These are phyloP conservation scores for Linnemannia hyalina DNA, from an alignment of 192 early-diverging fungal species.

Conservation along the genomic window DNA sequence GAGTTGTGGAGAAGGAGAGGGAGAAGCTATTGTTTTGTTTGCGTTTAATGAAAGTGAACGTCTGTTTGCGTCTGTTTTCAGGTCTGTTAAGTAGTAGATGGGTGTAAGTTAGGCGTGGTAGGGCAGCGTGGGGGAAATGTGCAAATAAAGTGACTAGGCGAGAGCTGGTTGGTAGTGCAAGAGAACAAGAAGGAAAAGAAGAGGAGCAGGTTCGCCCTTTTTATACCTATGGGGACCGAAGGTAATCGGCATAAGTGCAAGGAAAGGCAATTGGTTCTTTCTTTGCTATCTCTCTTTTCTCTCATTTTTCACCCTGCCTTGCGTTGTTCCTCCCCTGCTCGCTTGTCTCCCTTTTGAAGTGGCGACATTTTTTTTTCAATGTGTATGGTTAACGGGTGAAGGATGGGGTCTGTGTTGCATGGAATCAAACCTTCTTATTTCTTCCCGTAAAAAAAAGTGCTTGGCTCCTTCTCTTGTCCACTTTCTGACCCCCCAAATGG, in stretches of 20 bases:
- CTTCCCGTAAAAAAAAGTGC: not conserved
- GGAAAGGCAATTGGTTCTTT: too few relatives aligned
- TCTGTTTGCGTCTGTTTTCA: too few relatives aligned
- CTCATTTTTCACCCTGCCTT: too few relatives aligned
- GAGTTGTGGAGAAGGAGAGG: not conserved
- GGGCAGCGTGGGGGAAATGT: not conserved
- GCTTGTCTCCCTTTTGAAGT: too few relatives aligned
- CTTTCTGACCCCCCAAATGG: not conserved
- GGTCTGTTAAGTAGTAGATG: too few relatives aligned
- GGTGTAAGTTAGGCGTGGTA: not conserved
- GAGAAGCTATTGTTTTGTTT: not conserved
- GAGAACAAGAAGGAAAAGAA: not conserved
- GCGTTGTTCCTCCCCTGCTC: too few relatives aligned
- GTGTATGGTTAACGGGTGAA: too few relatives aligned
- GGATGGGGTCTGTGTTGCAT: not conserved
- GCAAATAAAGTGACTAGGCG: not conserved
- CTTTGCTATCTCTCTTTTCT: too few relatives aligned
- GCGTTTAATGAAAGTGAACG: too few relatives aligned
- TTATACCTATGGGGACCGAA: not conserved
- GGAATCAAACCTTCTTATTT: not conserved
- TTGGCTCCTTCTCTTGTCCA: not conserved
- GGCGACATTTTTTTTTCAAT: too few relatives aligned
- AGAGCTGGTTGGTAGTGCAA: not conserved
- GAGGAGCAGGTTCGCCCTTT: not conserved
- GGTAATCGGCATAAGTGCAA: too few relatives aligned